These are phyloP conservation scores for Rickenella mellea DNA, from an alignment of 768 basidiomycete genomes.

Conservation along the genomic window DNA sequence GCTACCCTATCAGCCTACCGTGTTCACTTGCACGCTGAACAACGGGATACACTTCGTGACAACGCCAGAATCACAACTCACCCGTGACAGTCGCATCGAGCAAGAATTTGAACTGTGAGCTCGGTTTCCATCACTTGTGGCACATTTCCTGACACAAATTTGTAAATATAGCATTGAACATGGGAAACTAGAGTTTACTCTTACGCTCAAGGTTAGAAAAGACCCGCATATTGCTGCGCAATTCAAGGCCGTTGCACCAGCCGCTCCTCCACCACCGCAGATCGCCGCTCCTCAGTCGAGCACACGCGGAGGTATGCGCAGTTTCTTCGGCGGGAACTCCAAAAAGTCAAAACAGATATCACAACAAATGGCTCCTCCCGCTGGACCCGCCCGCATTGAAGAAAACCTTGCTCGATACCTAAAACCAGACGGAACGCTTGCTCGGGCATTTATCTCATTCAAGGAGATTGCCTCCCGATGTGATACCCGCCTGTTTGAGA, in stretches of 20 bases:
- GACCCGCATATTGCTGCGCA: constrained; percentile 80
- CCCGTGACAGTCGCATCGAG: constrained; percentile 53
- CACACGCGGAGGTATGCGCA: constrained; percentile 57
- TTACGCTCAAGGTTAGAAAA: constrained; percentile 78
- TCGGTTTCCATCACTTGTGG: neutral
- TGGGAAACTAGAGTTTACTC: constrained; percentile 89
- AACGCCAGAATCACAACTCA: constrained; percentile 67
- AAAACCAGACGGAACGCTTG: constrained; percentile 80
- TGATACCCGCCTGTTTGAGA: constrained; percentile 79
- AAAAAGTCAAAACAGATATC: constrained; percentile 55
- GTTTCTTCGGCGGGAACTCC: constrained; percentile 65
- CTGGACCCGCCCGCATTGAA: constrained; percentile 33
- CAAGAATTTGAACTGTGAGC: constrained; percentile 89
- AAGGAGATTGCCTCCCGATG: constrained; percentile 79
- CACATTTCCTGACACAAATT: neutral
- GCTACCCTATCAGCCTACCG: constrained; percentile 65
- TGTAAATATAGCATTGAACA: constrained; percentile 63
- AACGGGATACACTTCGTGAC: constrained; percentile 96
- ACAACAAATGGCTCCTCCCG: constrained; percentile 29
- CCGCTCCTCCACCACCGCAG: constrained; percentile 29
- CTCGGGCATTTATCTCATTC: constrained; percentile 81
- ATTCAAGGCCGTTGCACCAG: constrained; percentile 51
- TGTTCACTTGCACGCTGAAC: constrained; percentile 80
- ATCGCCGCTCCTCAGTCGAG: constrained; percentile 32
- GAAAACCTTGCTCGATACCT: constrained; percentile 79